These are phyloP conservation scores for Lactifluus rugatus DNA, from an alignment of 768 basidiomycete genomes.

Conservation along the genomic window DNA sequence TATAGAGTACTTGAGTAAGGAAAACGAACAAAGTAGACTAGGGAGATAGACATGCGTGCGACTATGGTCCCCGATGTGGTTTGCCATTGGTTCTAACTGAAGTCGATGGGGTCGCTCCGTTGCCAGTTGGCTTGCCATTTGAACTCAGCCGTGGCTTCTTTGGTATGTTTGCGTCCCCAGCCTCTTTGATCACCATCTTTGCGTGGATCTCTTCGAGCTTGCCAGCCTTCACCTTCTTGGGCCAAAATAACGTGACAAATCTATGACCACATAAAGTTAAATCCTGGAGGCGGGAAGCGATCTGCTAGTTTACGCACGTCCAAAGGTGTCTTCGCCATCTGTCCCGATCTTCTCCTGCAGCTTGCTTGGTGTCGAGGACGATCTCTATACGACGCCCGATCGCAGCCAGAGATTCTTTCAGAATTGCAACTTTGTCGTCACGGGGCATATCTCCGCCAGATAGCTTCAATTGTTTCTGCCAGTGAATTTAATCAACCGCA, in stretches of 20 bases:
- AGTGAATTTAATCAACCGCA: slow-evolving; percentile 3
- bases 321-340: slow-evolving; percentile 92
- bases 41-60: neutral
- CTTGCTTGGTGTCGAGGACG: slow-evolving; percentile 66
- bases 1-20: slow-evolving; percentile 14
- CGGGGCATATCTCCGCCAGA: slow-evolving; percentile 89
- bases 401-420: slow-evolving; percentile 90
- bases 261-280: slow-evolving; percentile 31
- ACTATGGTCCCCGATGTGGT: slow-evolving; percentile 39
- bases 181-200: slow-evolving; percentile 90
- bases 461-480: slow-evolving; percentile 87
- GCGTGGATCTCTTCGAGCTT: slow-evolving; percentile 94
- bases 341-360: slow-evolving; percentile 71
- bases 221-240: slow-evolving; percentile 88
- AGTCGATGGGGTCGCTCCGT: slow-evolving; percentile 34
- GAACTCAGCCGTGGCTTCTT: slow-evolving; percentile 54
- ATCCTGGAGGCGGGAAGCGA: neutral
- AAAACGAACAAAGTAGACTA: neutral
- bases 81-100: slow-evolving; percentile 52
- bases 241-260: slow-evolving; percentile 96
- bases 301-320: slow-evolving; percentile 56
- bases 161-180: slow-evolving; percentile 37
- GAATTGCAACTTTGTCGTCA: slow-evolving; percentile 90
- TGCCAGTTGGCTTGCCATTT: slow-evolving; percentile 32
- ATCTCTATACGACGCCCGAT: slow-evolving; percentile 88